phyloP scores from a whole-genome alignment of 768 basidiomycete genomes.

The Amanita subjunquillea region DNA sequence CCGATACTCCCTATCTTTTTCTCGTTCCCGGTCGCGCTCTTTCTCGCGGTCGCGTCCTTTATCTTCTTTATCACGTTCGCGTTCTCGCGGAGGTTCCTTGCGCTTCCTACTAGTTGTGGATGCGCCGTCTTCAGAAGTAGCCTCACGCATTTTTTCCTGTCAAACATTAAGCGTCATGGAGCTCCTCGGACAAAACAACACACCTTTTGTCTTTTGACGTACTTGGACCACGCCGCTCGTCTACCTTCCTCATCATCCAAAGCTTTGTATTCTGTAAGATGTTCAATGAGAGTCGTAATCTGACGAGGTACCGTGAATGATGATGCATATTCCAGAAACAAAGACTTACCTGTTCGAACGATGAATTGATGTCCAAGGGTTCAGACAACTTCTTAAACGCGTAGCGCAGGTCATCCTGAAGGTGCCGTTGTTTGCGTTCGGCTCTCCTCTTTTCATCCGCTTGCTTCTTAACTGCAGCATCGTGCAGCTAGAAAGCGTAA shows the following conservation, averaged over 20 bases:
- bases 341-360: constrained; percentile 65
- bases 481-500: constrained; percentile 46
- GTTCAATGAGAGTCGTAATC: constrained; percentile 67
- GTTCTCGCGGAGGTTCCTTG: constrained; percentile 59
- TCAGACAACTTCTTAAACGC: constrained; percentile 86
- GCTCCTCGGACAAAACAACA: constrained; percentile 7
- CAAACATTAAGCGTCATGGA: neutral
- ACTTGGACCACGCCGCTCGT: constrained; percentile 77
- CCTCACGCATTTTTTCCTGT: constrained; percentile 71
- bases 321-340: neutral
- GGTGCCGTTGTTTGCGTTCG: constrained; percentile 76
- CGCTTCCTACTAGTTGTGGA: constrained; percentile 74
- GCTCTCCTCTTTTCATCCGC: constrained; percentile 81
- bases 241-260: constrained; percentile 83
- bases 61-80: constrained; percentile 29
- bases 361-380: constrained; percentile 59
- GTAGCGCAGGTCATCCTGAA: constrained; percentile 94
- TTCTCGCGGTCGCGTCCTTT: constrained; percentile 15
- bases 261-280: constrained; percentile 79
- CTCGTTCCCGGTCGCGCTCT: constrained; percentile 28
- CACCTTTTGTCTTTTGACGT: constrained; percentile 85
- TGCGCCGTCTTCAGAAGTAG: constrained; percentile 74
- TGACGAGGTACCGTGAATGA: constrained; percentile 16
- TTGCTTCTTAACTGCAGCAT: constrained; percentile 59
- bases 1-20: constrained; percentile 20